Evolutionary conservation across 805 yeast genomes (phyloP), one percentile per base, ranked within the genome.

Genomic region (Ogataea degrootiae): DNA sequence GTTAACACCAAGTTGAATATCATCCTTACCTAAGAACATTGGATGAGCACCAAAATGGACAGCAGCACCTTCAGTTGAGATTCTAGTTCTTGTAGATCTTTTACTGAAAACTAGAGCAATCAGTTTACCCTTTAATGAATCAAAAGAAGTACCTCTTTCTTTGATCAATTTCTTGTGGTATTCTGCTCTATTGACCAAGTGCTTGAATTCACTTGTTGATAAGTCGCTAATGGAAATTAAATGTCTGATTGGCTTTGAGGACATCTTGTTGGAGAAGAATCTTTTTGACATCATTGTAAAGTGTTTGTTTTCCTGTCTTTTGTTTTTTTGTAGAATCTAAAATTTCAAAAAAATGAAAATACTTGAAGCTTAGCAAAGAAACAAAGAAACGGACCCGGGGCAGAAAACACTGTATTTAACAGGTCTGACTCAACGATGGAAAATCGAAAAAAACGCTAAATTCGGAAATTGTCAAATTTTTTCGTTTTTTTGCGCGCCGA

Each of bases 1-100:
- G 63, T 94, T 94, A 39, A 89, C 96, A 39, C 99, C 99, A 47
- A 94, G 73, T 68, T 94, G 99, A 63, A 94, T 94, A 59, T 94
- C 99, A 57, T 91, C 97, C 58, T 86, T 89, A 43, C 99, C 98
- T 55, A 94, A 74, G 61, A 94, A 94, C 94, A 94, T 86, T 12
- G 99, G 97, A 58, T 85, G 94, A 6, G 91, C 98, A 17, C 98
- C 98, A 56, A 92, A 86, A 63, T 85, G 90, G 2, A 87, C 77
- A 12, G 91, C 87, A 15, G 99, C 99, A 43, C 96, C 97, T 65
- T 94, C 99, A 11, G 91, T 76, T 22, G 97, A 89, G 36, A 94
- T 80, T 68, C 99, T 82, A 22, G 99, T 94, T 68, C 99, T 79
- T 22, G 99, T 94, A 6, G 97, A 88, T 67, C 99, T 82, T 65